Percentiles rank a stretch among this genome's conserved stretches.
Evolutionary conservation across 2,329 filamentous ascomycete species (phyloP).

Genomic region (Cephalotrichum gorgonifer): DNA sequence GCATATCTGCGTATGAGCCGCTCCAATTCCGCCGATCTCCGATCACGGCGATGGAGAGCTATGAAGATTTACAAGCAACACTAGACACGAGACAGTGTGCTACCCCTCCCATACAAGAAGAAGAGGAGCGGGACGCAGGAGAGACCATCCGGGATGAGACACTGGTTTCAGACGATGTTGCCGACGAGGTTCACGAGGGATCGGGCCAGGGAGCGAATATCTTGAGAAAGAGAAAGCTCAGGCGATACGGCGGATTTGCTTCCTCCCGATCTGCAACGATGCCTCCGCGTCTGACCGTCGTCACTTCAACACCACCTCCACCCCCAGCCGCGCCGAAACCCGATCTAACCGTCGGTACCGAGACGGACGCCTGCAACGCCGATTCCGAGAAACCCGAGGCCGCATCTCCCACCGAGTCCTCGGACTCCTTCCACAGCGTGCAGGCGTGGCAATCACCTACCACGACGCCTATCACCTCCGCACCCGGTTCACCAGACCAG

Average conservation of each 20-base stretch:
- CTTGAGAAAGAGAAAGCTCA: conserved; percentile 19
- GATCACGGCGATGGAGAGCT: background rate
- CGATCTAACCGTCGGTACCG: background rate
- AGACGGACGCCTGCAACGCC: conserved; percentile 14
- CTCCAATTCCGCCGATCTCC: background rate
- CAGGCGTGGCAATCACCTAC: conserved; percentile 39
- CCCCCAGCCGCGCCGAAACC: background rate
- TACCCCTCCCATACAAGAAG: background rate
- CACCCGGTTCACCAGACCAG: conserved; percentile 17
- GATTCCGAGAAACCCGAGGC: conserved; percentile 20
- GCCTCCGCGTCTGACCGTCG: conserved; percentile 17
- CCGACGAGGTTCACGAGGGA: conserved; percentile 20
- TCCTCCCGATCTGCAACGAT: conserved; percentile 16
- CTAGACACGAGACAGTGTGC: background rate
- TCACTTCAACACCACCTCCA: conserved; percentile 18
- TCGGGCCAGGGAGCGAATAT: conserved; percentile 15
- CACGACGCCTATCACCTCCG: conserved; percentile 32
- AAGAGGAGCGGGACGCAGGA: background rate
- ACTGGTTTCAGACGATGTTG: conserved; percentile 2
- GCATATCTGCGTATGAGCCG: background rate
- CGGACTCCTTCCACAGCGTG: conserved; percentile 44
- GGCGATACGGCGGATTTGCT: conserved; percentile 18
- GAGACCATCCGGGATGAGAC: background rate
- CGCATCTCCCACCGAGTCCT: conserved; percentile 32
- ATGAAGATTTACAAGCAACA: background rate